A percentile compares a stretch with the other conserved stretches of the same genome.
Conservation (phyloP, 169 alveolate genomes). For the Plasmodium reichenowi region DNA sequence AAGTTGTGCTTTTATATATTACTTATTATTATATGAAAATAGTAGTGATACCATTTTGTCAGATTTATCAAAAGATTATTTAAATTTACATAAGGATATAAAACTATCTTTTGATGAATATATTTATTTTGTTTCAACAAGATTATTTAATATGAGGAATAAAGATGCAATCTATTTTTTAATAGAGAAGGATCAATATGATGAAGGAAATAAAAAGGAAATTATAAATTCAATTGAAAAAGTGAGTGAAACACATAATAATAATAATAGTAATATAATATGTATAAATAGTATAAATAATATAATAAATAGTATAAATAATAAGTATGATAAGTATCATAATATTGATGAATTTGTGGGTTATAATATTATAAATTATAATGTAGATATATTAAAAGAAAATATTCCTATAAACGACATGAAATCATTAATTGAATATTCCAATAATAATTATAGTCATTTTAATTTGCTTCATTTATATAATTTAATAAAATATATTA, state of each 20-base stretch:
- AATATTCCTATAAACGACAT: background rate
- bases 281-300: background rate
- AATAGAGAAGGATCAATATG: background rate
- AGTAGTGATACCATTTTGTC: slow-evolving; percentile 39
- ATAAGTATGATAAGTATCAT: background rate
- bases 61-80: slow-evolving; percentile 30
- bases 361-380: background rate
- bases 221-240: background rate
- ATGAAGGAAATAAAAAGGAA: background rate
- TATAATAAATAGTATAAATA: background rate
- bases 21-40: slow-evolving; percentile 29
- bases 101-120: slow-evolving; percentile 35
- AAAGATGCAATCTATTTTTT: slow-evolving; percentile 2
- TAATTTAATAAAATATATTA: slow-evolving; percentile 33
- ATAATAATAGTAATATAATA: background rate
- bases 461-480: slow-evolving; percentile 20
- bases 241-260: background rate
- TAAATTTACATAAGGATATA: slow-evolving; percentile 31
- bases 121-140: slow-evolving; percentile 36
- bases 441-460: slow-evolving; percentile 21
- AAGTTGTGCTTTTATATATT: slow-evolving; percentile 36
- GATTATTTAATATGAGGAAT: slow-evolving; percentile 7
- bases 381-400: background rate
- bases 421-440: slow-evolving; percentile 25
- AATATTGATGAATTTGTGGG: background rate